Conservation (phyloP, 768 basidiomycete genomes). For the Tulasnella sp. region DNA sequence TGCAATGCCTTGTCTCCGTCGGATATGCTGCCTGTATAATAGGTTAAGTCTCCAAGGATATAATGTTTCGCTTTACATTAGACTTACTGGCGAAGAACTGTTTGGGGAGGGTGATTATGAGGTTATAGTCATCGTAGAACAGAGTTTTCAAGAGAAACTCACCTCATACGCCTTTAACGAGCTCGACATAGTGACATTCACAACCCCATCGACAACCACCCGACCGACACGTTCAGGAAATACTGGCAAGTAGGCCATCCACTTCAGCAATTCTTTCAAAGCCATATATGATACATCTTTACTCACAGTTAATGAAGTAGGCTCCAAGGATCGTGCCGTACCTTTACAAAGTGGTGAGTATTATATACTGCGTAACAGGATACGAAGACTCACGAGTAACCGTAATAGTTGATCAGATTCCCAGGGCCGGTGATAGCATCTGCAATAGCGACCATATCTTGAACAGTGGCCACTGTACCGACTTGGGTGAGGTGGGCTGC, state of each 20-base stretch:
- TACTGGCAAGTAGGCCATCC: background rate
- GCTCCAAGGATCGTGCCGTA: constrained; percentile 7
- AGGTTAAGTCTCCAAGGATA: too few relatives aligned
- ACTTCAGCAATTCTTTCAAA: background rate
- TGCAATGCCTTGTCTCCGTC: background rate
- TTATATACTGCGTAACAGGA: too few relatives aligned
- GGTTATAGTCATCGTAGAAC: too few relatives aligned
- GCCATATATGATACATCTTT: background rate
- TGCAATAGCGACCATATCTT: constrained; percentile 7
- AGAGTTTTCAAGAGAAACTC: background rate
- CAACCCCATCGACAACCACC: constrained; percentile 13
- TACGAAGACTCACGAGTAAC: background rate
- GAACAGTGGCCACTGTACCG: background rate
- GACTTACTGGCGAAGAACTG: background rate
- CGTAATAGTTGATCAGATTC: constrained; percentile 6
- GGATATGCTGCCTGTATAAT: background rate
- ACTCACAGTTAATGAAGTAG: constrained; percentile 7
- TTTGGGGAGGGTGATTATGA: background rate
- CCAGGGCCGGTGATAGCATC: constrained; percentile 9
- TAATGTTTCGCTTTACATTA: too few relatives aligned
- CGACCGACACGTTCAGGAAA: constrained; percentile 13
- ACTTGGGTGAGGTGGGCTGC: background rate
- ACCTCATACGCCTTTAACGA: background rate
- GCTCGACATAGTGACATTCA: background rate
- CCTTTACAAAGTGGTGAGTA: background rate